Evolutionary conservation across 2,329 filamentous ascomycete genomes (phyloP).

Genomic region (Beauveria asiatica): DNA sequence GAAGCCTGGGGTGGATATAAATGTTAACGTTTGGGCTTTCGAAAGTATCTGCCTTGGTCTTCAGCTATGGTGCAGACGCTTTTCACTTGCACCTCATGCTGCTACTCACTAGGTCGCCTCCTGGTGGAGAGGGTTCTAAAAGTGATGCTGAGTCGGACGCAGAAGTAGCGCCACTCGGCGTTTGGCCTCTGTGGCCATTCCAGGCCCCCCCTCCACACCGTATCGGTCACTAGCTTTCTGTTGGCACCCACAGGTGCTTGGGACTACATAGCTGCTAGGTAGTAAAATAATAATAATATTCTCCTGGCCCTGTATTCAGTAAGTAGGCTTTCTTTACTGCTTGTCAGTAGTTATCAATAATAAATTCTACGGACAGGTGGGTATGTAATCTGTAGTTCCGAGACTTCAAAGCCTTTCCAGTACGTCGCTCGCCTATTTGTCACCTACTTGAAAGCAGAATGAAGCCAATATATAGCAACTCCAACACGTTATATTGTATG

Average conservation of each 20-base stretch:
- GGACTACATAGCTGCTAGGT: neutral
- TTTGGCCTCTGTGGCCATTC: neutral
- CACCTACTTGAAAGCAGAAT: neutral
- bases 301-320: neutral
- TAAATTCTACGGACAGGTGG: too few relatives aligned
- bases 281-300: neutral
- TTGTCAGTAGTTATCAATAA: too few relatives aligned
- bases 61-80: neutral
- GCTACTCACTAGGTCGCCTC: neutral
- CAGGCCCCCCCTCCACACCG: neutral
- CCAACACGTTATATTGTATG: neutral
- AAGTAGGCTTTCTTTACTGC: too few relatives aligned
- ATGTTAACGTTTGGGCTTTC: neutral
- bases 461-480: neutral
- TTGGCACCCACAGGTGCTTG: neutral
- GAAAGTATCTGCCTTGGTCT: neutral
- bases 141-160: neutral
- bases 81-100: neutral
- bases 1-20: neutral
- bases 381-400: too few relatives aligned
- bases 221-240: neutral
- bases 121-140: neutral
- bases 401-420: too few relatives aligned
- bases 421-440: too few relatives aligned
- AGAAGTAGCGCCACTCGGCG: neutral